Evolutionary conservation across 177 flowering plant genomes (phyloP), one percentile per base, ranked within the genome.

Genomic region (Vitis hybrid): DNA sequence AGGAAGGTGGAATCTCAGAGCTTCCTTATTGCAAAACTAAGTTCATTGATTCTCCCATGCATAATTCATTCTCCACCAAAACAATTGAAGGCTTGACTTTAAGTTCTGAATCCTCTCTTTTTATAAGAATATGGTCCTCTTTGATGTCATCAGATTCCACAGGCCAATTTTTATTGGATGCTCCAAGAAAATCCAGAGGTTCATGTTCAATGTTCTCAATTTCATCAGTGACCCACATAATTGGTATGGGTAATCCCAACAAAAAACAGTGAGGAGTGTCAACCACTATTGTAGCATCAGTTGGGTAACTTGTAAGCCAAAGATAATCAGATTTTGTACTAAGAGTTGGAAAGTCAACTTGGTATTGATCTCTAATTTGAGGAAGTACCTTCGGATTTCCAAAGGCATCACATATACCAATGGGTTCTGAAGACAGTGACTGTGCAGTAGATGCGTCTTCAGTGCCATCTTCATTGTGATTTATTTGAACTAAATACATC

Each of bases 321-420:
- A 57, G 40, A 55, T 26, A 56, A 10, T 78, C 80, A n/a, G 72
- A 50, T 49, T 72, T 52, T 10, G 67, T 6, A 12, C 72, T n/a
- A 2, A 83, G 60, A 18, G 78, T 32, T 49, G 90, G 89, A 71
- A 87, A 76, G 55, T 82, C 79, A 50, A 71, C 86, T 70, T 87
- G 91, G 66, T 76, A 85, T 51, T 83, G 59, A 49, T 76, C 80
- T 17, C 89, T 87, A 67, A 84, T 73, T 17, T 88, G 83, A 65
- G 90, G 88, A 45, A 17, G 70, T 12, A 77, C 54, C 68, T 77
- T 74, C 3, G 81, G 85, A 10, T 82, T 83, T 60, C 79, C 83
- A 76, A 76, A 77, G 9, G 70, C 56, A 51, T 63, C 82, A 64
- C 10, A 64, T 5, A 56, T 14, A 45, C 73, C 80, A 68, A 72